Conservation (phyloP, 768 basidiomycete species). For the Agaricus bisporus region DNA sequence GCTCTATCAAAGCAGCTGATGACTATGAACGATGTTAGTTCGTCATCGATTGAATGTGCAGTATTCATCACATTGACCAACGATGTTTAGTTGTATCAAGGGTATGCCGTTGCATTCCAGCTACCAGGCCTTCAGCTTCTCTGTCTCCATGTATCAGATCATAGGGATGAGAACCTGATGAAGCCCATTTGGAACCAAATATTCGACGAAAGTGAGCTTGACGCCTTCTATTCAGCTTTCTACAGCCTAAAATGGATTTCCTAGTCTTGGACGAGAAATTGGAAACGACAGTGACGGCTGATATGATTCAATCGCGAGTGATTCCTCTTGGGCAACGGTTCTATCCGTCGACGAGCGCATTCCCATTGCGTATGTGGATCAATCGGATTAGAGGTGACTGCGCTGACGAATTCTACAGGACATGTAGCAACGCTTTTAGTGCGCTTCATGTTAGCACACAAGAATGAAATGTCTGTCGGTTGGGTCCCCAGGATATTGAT, state of each 20-base stretch:
- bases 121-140: conserved; percentile 80
- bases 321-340: conserved; percentile 78
- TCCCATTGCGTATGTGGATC: conserved; percentile 69
- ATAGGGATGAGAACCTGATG: conserved; percentile 77
- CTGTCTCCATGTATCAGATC: conserved; percentile 91
- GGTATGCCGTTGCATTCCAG: conserved; percentile 83
- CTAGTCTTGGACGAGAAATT: conserved; percentile 53
- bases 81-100: conserved; percentile 66
- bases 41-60: neutral
- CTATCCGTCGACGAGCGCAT: conserved; percentile 86
- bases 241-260: conserved; percentile 2
- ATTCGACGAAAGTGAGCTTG: conserved; percentile 64
- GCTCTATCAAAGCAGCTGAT: conserved; percentile 56
- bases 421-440: conserved; percentile 73
- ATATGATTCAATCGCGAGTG: conserved; percentile 58
- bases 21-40: conserved; percentile 77
- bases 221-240: neutral
- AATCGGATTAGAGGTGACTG: neutral
- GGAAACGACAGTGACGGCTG: conserved; percentile 48
- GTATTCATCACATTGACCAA: conserved; percentile 9
- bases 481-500: conserved; percentile 80
- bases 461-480: conserved; percentile 54
- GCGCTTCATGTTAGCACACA: conserved; percentile 60
- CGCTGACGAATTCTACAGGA: conserved; percentile 38
- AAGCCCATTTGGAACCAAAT: conserved; percentile 87